Base-by-base conservation (phyloP, 2,329 filamentous ascomycete species). In the Paracoccidioides brasiliensis region DNA sequence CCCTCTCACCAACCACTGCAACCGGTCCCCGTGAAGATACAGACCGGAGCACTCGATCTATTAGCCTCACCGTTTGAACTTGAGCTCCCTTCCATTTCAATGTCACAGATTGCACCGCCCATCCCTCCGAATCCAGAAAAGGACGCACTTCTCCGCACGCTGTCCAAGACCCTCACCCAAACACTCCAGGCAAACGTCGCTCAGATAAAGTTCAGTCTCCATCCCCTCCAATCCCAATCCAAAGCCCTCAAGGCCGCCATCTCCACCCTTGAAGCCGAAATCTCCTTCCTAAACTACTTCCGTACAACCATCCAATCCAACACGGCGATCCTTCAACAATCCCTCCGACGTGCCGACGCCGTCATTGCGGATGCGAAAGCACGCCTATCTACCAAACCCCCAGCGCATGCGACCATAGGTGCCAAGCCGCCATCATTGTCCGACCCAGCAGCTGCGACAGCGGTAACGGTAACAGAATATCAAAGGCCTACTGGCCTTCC, bases 91-190 rank as follows among this genome's bases (percentile, higher is more conserved):
- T 74, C 74, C 5, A 72, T 70, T 52, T 49, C 64, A 14, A 64
- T 66, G 51, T 62, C 68, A 4, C 66, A 67, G 6, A 78, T 85
- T 5, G 82, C 89, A 0, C 91, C 93, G 0, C 90, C 91, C 0
- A 89, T 96, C 37, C 91, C 93, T 0, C 90, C 90, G 0, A 98
- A 98, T 64, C 93, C 93, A 0, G 89, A 97, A 71, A 96, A 95
- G 68, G 90, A 97, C 69, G 85, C 86, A 22, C 80, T 97, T 14
- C 78, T 95, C 3, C 79, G 80, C 54, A 86, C 90, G 46, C 79
- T 97, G 35, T 89, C 85, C 40, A 76, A 79, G 55, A 81, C 83
- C 0, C 75, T 97, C 3, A 77, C 83, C 55, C 74, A 80, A 42
- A 83, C 87, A 59, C 83, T 90, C 14, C 81, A 83, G 58, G 79